Conservation (phyloP, 768 basidiomycete genomes). For the Dentipellis sp. region DNA sequence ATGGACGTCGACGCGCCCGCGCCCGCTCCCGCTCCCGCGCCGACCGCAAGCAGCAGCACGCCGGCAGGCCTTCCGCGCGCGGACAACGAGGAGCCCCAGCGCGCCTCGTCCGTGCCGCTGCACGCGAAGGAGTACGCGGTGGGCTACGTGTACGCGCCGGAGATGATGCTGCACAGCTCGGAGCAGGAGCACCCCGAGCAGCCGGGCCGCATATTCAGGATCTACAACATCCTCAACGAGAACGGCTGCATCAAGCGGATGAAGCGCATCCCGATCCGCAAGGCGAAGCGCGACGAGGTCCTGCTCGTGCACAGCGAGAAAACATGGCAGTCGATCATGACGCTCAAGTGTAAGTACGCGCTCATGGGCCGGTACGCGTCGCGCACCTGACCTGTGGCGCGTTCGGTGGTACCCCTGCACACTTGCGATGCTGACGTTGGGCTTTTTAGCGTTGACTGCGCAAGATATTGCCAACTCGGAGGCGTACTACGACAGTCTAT, state of each 20-base stretch:
- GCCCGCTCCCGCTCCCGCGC: background rate
- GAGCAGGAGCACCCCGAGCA: conserved; percentile 70
- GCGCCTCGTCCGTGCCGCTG: conserved; percentile 22
- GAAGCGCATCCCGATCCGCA: conserved; percentile 68
- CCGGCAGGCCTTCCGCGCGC: background rate
- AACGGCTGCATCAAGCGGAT: conserved; percentile 58
- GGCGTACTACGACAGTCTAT: conserved; percentile 82
- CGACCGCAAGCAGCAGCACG: background rate
- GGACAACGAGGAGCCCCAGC: background rate
- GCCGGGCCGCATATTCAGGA: conserved; percentile 67
- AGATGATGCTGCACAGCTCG: conserved; percentile 81
- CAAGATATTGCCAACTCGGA: conserved; percentile 71
- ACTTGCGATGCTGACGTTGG: background rate
- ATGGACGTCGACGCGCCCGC: conserved; percentile 1
- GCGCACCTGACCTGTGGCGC: background rate
- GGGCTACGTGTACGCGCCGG: conserved; percentile 78
- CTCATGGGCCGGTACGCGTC: conserved; percentile 12
- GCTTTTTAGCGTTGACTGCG: conserved; percentile 50
- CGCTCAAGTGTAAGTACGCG: conserved; percentile 15
- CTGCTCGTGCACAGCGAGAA: conserved; percentile 85
- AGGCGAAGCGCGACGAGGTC: conserved; percentile 69
- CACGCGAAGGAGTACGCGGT: conserved; percentile 29
- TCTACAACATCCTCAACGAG: conserved; percentile 56
- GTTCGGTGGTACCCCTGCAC: background rate
- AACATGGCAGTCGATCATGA: conserved; percentile 86